Evolutionary conservation across 495 filamentous ascomycete species (phyloP), one percentile per base, ranked within the genome.

Genomic region (Hyphodiscus hymeniophilus): DNA sequence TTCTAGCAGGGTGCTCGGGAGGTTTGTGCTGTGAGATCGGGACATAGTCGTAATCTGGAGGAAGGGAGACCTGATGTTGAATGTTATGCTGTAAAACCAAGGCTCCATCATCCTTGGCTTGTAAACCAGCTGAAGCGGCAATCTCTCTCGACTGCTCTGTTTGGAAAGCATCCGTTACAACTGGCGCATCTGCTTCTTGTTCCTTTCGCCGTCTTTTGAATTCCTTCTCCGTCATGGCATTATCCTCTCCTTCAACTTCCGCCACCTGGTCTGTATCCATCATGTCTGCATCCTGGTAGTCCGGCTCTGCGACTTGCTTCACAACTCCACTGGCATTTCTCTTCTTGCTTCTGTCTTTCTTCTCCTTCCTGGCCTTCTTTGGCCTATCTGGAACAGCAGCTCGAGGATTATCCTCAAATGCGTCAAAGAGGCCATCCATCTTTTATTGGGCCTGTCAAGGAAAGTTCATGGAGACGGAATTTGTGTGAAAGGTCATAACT

Each of bases 1-100:
- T 76, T 42, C 85, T 76, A 16, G 94, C 92, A 16, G 91, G 92
- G 34, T 83, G 77, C 50, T 84, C 87, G 17, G 88, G 88, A 7
- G 84, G 69, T 60, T 86, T 85, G 72, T 98, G 92, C 64, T 95
- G 71, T 7, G 87, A 89, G 44, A 98, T 87, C 11, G 90, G 92
- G 21, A 89, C 73, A 63, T 97, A 98, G 50, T 87, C 81, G 70
- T 94, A 95, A 61, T 91, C 85, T 3, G 89, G 88, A 1, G 92
- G 92, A 26, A 96, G 74, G 21, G 92, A 87, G 50, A 96, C 92
- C 66, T 98, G 90, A 76, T 98, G 92, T 61, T 94, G 88, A 54
- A 98, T 91, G 70, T 98, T 95, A 69, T 97, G 94, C 13, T 86
- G 89, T 18, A 98, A 67, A 20, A 91, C 79, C 38, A 98, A 79